Conservation (phyloP, 371 early-diverging fungal species). For the Vavraia culicis region DNA sequence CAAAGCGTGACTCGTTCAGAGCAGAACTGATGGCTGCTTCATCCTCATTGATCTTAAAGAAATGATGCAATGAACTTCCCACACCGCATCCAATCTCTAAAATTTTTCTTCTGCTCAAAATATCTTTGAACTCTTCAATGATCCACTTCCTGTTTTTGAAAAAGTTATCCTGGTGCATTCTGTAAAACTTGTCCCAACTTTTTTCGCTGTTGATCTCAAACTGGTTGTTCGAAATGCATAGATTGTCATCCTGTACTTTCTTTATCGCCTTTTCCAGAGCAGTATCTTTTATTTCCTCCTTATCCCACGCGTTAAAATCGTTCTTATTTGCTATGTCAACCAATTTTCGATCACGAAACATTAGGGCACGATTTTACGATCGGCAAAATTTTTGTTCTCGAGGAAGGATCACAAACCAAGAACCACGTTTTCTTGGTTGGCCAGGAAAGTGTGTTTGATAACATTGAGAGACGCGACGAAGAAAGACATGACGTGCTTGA, state of each 20-base stretch:
- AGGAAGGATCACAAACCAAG: too few relatives aligned
- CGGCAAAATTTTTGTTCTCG: too few relatives aligned
- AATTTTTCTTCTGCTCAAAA: conserved; percentile 9
- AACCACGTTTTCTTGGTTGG: too few relatives aligned
- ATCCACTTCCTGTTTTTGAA: conserved; percentile 33
- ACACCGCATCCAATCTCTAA: conserved; percentile 34
- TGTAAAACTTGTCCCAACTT: conserved; percentile 33
- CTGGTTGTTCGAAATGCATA: background rate
- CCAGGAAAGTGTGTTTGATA: too few relatives aligned
- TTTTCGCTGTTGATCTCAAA: conserved; percentile 3
- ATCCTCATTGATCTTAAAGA: conserved; percentile 1
- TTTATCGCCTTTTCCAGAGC: background rate
- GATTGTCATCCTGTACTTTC: conserved; percentile 26
- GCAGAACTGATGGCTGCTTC: background rate
- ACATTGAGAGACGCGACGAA: too few relatives aligned
- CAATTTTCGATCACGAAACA: too few relatives aligned
- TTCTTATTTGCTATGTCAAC: conserved; percentile 21
- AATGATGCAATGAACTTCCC: conserved; percentile 26
- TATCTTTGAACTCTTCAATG: conserved; percentile 16
- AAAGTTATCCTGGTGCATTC: conserved; percentile 21
- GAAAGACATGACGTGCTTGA: too few relatives aligned
- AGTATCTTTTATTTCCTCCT: conserved; percentile 14
- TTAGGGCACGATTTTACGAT: too few relatives aligned
- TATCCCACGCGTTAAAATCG: conserved; percentile 31
- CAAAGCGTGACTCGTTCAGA: background rate